Evolutionary conservation across 805 yeast genomes (phyloP).

Genomic region (Jamesozyma rosinii): DNA sequence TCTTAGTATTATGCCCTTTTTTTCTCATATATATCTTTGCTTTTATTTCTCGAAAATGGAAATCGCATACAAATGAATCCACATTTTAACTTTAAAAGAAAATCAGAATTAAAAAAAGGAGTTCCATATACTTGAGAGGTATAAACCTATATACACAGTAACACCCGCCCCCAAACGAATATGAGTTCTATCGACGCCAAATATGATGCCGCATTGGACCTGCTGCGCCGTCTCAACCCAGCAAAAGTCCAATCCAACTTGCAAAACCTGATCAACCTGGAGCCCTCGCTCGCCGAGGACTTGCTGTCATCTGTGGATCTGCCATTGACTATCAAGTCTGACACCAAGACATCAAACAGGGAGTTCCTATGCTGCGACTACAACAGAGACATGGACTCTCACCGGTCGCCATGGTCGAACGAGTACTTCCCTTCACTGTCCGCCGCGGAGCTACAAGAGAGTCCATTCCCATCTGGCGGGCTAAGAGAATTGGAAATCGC

Average conservation of each 20-base stretch:
- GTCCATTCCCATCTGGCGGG: slow-evolving; percentile 60
- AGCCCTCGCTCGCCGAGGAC: slow-evolving; percentile 75
- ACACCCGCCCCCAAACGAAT: not conserved
- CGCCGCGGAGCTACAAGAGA: slow-evolving; percentile 50
- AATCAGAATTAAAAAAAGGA: not conserved
- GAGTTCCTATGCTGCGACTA: slow-evolving; percentile 82
- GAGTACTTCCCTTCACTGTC: slow-evolving; percentile 37
- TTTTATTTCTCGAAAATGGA: too few relatives aligned
- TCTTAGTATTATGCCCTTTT: too few relatives aligned
- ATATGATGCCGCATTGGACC: slow-evolving; percentile 70
- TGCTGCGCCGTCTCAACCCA: slow-evolving; percentile 69
- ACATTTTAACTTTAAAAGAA: too few relatives aligned
- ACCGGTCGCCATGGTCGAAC: slow-evolving; percentile 86
- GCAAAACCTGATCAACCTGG: slow-evolving; percentile 37
- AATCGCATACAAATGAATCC: too few relatives aligned
- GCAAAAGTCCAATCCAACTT: slow-evolving; percentile 41
- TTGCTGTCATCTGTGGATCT: slow-evolving; percentile 78
- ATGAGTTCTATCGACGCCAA: slow-evolving; percentile 9
- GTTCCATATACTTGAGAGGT: not conserved
- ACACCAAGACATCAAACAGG: slow-evolving; percentile 37
- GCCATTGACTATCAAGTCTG: slow-evolving; percentile 43
- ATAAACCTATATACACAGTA: not conserved
- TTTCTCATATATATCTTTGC: too few relatives aligned
- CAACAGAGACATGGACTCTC: slow-evolving; percentile 89
- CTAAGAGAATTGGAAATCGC: slow-evolving; percentile 67